A percentile compares a stretch with the other conserved stretches of the same genome.
Evolutionary conservation across 2,329 filamentous ascomycete species (phyloP).

Genomic region (Myriosclerotinia scirpicola): DNA sequence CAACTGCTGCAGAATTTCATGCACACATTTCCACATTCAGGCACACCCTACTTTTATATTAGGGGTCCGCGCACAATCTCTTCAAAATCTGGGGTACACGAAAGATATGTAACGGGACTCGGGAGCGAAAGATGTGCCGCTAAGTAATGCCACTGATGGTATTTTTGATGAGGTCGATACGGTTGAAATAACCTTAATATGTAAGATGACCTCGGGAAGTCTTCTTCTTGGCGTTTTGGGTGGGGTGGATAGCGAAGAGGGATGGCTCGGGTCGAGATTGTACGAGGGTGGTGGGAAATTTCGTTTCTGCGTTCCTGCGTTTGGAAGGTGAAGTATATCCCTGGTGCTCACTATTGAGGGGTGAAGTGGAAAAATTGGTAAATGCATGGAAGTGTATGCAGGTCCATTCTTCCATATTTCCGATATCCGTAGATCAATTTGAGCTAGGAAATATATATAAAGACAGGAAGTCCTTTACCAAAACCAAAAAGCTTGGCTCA

Average conservation of each 20-base stretch:
- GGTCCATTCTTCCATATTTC: neutral
- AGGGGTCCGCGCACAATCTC: neutral
- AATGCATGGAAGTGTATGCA: neutral
- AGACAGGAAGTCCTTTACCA: neutral
- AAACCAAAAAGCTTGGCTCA: neutral
- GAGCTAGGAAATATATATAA: neutral
- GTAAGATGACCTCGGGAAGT: neutral
- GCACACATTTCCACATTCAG: neutral
- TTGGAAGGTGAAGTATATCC: neutral
- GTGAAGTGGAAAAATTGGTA: conserved; percentile 3
- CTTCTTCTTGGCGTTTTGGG: conserved; percentile 6
- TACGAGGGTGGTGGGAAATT: neutral
- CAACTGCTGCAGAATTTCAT: neutral
- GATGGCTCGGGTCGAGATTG: neutral
- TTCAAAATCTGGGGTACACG: conserved; percentile 1
- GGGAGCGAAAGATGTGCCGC: conserved; percentile 4
- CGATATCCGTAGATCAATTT: neutral
- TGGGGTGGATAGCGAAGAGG: neutral
- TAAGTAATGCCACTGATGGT: conserved; percentile 4
- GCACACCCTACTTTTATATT: neutral
- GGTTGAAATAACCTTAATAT: neutral
- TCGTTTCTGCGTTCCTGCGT: neutral
- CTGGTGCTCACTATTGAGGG: neutral
- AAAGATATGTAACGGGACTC: neutral
- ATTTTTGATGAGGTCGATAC: neutral